Conservation (phyloP, 2,329 filamentous ascomycete species). For the Curvularia spicifera region DNA sequence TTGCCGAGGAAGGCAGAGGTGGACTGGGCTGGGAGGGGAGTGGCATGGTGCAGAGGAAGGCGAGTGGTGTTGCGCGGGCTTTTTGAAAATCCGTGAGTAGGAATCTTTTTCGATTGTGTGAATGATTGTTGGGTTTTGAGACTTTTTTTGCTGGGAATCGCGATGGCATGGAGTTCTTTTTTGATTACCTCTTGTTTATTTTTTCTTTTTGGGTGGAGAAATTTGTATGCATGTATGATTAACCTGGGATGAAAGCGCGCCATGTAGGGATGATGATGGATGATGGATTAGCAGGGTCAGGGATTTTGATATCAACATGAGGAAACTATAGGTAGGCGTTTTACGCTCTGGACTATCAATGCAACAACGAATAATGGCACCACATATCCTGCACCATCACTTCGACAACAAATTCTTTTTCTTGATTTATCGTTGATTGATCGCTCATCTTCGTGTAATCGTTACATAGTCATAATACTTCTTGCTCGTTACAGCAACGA, state of each 20-base stretch:
- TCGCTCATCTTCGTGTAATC: conserved; percentile 10
- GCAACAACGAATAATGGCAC: not conserved
- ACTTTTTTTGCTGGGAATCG: no score
- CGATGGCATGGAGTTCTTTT: no score
- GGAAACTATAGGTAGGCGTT: not conserved
- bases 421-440: not conserved
- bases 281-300: no score
- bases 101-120: not conserved
- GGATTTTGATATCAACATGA: not conserved
- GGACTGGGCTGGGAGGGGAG: conserved; percentile 40
- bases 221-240: no score
- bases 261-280: conserved; percentile 2
- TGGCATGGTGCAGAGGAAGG: conserved; percentile 49
- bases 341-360: not conserved
- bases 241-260: not conserved
- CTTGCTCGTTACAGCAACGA: not conserved
- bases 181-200: no score
- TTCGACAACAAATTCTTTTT: not conserved
- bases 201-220: no score
- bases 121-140: not conserved
- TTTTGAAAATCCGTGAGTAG: not conserved
- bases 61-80: conserved; percentile 45
- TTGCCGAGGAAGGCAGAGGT: conserved; percentile 72
- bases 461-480: conserved; percentile 14
- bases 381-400: not conserved